These are phyloP conservation scores for Astrothelium macrocarpum DNA, from an alignment of 495 filamentous ascomycete species.

Conservation along the genomic window DNA sequence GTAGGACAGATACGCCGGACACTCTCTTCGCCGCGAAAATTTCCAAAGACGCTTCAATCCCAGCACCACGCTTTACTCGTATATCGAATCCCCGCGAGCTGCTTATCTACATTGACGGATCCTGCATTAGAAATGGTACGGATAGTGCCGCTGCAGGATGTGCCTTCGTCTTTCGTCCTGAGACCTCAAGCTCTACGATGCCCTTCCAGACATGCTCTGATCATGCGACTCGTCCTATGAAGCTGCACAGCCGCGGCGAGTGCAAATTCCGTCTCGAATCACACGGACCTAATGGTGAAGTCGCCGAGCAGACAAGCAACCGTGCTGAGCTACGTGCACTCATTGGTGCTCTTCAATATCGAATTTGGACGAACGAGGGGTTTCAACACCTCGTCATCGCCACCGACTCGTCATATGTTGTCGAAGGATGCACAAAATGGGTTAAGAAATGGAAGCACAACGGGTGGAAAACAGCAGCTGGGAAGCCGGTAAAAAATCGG, in stretches of 20 bases:
- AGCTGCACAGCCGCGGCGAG: background rate
- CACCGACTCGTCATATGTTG: slow-evolving; percentile 78
- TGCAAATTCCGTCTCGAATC: slow-evolving; percentile 8
- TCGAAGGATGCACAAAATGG: slow-evolving; percentile 85
- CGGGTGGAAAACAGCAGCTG: slow-evolving; percentile 61
- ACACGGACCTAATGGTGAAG: slow-evolving; percentile 11
- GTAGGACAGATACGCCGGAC: background rate
- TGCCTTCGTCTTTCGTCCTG: slow-evolving; percentile 2
- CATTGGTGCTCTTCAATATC: slow-evolving; percentile 65
- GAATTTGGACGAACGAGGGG: slow-evolving; percentile 34
- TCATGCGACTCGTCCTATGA: background rate
- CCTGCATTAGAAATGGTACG: background rate
- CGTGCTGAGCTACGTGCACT: slow-evolving; percentile 88
- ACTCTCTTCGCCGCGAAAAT: background rate
- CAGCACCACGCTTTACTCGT: slow-evolving; percentile 1
- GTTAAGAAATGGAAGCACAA: slow-evolving; percentile 68
- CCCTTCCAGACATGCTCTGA: background rate
- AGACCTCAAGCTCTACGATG: background rate
- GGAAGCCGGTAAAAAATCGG: slow-evolving; percentile 69
- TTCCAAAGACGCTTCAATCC: slow-evolving; percentile 1
- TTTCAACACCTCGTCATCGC: slow-evolving; percentile 53
- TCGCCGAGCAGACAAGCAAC: slow-evolving; percentile 72
- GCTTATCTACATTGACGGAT: background rate
- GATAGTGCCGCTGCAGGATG: background rate
- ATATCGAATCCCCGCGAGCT: background rate